These are phyloP conservation scores for Aspergillus ochraceoroseus DNA, from an alignment of 2,329 filamentous ascomycete species.

Conservation along the genomic window DNA sequence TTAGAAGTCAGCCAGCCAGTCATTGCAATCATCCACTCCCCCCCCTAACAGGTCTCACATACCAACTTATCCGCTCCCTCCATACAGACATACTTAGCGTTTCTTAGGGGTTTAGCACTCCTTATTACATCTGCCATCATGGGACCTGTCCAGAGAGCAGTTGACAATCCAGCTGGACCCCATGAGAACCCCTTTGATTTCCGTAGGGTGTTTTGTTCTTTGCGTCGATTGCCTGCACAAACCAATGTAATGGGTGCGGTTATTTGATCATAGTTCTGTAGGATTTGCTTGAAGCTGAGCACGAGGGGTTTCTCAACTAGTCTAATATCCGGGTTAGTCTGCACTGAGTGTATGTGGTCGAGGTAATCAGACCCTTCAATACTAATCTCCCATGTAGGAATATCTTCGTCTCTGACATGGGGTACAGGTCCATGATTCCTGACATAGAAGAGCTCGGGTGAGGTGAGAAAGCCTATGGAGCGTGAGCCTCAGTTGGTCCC, in stretches of 20 bases:
- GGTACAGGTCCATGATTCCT: conserved; percentile 85
- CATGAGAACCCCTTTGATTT: conserved; percentile 94
- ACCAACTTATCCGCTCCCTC: conserved; percentile 78
- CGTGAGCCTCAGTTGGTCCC: background rate
- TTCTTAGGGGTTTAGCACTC: conserved; percentile 61
- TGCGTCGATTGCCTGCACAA: conserved; percentile 84
- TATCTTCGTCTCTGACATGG: conserved; percentile 64
- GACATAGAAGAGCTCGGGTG: conserved; percentile 84
- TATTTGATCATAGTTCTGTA: conserved; percentile 70
- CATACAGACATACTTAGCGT: conserved; percentile 80
- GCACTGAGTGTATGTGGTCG: background rate
- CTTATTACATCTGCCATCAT: conserved; percentile 66
- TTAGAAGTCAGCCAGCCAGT: conserved; percentile 13
- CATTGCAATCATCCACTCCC: background rate
- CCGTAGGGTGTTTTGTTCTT: conserved; percentile 85
- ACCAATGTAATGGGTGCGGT: conserved; percentile 85
- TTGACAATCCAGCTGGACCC: conserved; percentile 82
- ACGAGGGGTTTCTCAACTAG: conserved; percentile 72
- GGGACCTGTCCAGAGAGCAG: conserved; percentile 81
- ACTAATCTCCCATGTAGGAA: conserved; percentile 74
- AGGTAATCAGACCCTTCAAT: conserved; percentile 59
- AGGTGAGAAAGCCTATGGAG: conserved; percentile 70
- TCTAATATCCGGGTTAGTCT: conserved; percentile 31
- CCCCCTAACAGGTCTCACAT: conserved; percentile 18
- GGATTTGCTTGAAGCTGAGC: conserved; percentile 66